Evolutionary conservation across 306 rosid species (phyloP).

Genomic region (Pterocarpus santalinus): DNA sequence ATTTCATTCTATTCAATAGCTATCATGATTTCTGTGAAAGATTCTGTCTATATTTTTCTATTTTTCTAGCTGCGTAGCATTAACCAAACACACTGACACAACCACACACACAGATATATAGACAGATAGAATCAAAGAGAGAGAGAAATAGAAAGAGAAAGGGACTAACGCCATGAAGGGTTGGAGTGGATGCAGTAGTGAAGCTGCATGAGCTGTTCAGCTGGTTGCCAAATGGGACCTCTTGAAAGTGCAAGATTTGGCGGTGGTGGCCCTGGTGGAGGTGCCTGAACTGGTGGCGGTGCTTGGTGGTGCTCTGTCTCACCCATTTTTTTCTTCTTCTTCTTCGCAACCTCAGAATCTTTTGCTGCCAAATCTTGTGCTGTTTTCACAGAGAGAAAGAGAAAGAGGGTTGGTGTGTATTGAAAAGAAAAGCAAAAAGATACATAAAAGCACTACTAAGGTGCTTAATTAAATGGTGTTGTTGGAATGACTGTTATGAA

Average conservation of each 20-base stretch:
- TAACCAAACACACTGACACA: background rate
- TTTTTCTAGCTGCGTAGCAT: background rate
- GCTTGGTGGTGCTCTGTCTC: constrained; percentile 67
- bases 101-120: background rate
- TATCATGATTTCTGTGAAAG: background rate
- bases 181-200: constrained; percentile 96
- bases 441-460: background rate
- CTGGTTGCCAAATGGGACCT: constrained; percentile 83
- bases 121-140: background rate
- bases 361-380: background rate
- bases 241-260: constrained; percentile 63
- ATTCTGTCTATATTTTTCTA: background rate
- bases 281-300: constrained; percentile 54
- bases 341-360: background rate
- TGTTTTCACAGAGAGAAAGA: background rate
- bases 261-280: constrained; percentile 52
- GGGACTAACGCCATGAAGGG: constrained; percentile 95
- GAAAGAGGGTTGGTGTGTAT: background rate
- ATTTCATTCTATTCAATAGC: background rate
- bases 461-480: background rate
- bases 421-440: background rate
- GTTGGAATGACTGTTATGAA: background rate
- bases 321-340: constrained; percentile 58
- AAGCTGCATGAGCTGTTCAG: constrained; percentile 86
- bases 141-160: background rate